phyloP scores from a whole-genome alignment of 2,329 filamentous ascomycete species.

The Biscogniauxia sp. region DNA sequence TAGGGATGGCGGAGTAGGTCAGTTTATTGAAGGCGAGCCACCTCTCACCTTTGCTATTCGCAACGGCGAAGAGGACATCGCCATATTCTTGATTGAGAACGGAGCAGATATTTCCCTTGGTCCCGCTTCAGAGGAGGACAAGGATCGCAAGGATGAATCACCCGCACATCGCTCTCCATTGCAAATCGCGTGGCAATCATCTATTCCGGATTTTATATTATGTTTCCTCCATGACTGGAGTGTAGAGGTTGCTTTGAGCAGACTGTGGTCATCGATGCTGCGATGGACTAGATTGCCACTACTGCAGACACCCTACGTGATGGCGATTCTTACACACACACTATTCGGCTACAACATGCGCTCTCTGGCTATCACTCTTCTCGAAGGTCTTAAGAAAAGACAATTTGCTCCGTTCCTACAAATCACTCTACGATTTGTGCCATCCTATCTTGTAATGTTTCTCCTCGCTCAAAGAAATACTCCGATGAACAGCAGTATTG shows the following conservation, averaged over 20 bases:
- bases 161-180: not conserved
- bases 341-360: not conserved
- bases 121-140: not conserved
- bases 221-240: not conserved
- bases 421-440: too few species aligned
- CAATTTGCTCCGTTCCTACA: not conserved
- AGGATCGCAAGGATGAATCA: not conserved
- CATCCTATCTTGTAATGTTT: too few species aligned
- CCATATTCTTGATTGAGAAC: not conserved
- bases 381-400: not conserved
- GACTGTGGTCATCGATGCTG: not conserved
- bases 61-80: conserved; percentile 2
- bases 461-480: too few species aligned
- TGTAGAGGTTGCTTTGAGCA: not conserved
- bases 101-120: not conserved
- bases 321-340: not conserved
- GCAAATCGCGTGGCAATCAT: not conserved
- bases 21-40: conserved; percentile 1
- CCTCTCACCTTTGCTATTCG: conserved; percentile 3
- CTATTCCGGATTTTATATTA: not conserved
- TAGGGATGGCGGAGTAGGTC: not conserved
- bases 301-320: not conserved
- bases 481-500: too few species aligned
- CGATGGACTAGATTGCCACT: not conserved
- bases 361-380: not conserved